These are phyloP conservation scores for Suillus cothurnatus DNA, from an alignment of 768 basidiomycete species.

Conservation along the genomic window DNA sequence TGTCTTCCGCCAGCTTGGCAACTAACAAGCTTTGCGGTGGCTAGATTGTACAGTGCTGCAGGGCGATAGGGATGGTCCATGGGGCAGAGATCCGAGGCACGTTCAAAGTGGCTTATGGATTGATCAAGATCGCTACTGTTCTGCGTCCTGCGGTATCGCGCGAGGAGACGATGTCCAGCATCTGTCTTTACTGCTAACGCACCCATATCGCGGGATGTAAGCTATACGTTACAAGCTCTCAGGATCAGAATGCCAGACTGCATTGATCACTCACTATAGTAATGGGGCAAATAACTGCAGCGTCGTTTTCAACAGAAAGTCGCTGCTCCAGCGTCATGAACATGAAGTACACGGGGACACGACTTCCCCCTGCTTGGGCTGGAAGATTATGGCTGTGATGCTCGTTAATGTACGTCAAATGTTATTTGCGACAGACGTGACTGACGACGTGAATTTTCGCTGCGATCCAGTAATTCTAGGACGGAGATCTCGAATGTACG, in stretches of 20 bases:
- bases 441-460: background rate
- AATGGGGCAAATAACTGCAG: background rate
- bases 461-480: background rate
- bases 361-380: background rate
- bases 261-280: background rate
- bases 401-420: background rate
- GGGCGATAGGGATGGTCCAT: background rate
- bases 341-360: background rate
- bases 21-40: background rate
- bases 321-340: background rate
- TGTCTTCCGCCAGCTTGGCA: background rate
- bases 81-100: background rate
- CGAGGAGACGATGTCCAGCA: background rate
- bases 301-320: background rate
- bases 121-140: background rate
- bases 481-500: constrained; percentile 2
- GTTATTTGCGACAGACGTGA: background rate
- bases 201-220: background rate
- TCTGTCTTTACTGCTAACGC: background rate
- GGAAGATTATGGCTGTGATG: background rate
- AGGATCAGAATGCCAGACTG: background rate
- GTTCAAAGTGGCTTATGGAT: background rate
- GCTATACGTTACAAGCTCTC: background rate
- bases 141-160: background rate
- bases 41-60: background rate